Conservation (phyloP, 139 green algal species). For the Mesotaenium endlicherianum region DNA sequence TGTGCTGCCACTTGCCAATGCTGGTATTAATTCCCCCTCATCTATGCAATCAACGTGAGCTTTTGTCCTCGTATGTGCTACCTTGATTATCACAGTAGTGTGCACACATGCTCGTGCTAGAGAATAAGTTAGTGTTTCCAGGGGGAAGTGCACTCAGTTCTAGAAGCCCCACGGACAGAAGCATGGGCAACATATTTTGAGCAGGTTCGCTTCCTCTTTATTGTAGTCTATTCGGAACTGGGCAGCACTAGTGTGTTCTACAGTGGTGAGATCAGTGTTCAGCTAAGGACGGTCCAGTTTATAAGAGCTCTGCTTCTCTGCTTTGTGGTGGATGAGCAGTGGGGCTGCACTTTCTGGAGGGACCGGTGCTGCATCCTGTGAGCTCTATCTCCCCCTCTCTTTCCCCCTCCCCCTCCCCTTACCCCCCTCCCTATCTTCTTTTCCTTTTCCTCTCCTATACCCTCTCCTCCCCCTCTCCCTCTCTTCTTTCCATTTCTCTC, state of each 20-base stretch:
- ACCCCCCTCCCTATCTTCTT: constrained; percentile 1
- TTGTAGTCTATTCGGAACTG: neutral
- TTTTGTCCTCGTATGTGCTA: too few relatives aligned
- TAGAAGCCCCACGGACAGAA: too few relatives aligned
- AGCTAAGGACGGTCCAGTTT: too few relatives aligned
- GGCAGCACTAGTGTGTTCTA: too few relatives aligned
- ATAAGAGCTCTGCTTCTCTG: neutral
- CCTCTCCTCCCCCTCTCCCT: neutral
- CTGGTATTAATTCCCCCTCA: neutral
- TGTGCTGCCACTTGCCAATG: constrained; percentile 11
- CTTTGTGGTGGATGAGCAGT: neutral
- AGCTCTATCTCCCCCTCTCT: neutral
- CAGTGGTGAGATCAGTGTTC: too few relatives aligned
- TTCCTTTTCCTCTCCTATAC: neutral
- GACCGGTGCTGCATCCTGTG: neutral
- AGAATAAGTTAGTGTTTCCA: too few relatives aligned
- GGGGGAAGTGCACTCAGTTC: neutral
- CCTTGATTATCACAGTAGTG: too few relatives aligned
- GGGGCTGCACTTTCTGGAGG: neutral
- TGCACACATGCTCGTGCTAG: too few relatives aligned
- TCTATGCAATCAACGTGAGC: constrained; percentile 1
- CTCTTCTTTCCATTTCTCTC: neutral
- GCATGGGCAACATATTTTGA: too few relatives aligned
- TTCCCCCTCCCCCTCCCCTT: neutral
- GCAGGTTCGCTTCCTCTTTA: too few relatives aligned